These are phyloP conservation scores for Skeletonema costatum DNA, from an alignment of 108 stramenopile species.

Conservation along the genomic window DNA sequence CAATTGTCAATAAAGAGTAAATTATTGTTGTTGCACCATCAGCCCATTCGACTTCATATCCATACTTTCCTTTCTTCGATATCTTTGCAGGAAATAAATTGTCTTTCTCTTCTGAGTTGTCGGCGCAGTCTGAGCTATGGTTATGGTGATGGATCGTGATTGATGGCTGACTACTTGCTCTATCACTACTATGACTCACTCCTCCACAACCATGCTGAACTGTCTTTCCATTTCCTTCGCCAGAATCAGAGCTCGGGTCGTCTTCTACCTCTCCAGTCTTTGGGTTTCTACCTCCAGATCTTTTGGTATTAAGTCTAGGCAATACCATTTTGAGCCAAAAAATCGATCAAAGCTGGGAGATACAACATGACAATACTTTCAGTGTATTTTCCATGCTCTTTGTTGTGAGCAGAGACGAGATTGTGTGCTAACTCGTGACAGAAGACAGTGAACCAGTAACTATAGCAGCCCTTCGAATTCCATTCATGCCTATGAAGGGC, in stretches of 20 bases:
- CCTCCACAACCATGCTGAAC: no score
- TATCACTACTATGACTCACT: background rate
- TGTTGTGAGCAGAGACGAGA: slow-evolving; percentile 69
- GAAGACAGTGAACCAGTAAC: slow-evolving; percentile 68
- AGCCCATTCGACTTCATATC: slow-evolving; percentile 83
- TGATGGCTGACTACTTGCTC: slow-evolving; percentile 12
- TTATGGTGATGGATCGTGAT: slow-evolving; percentile 25
- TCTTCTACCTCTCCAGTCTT: slow-evolving; percentile 63
- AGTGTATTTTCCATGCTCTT: slow-evolving; percentile 66
- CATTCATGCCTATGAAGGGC: slow-evolving; percentile 47
- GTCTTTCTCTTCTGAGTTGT: background rate
- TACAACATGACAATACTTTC: slow-evolving; percentile 56
- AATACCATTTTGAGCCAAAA: slow-evolving; percentile 18
- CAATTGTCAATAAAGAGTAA: slow-evolving; percentile 71
- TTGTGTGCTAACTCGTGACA: slow-evolving; percentile 80
- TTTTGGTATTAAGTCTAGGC: slow-evolving; percentile 35
- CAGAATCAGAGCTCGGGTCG: background rate
- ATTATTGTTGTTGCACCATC: slow-evolving; percentile 82
- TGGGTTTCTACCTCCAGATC: slow-evolving; percentile 67
- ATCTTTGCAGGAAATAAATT: slow-evolving; percentile 14
- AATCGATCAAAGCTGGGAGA: slow-evolving; percentile 45
- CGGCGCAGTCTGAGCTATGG: slow-evolving; percentile 18
- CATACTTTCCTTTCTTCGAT: slow-evolving; percentile 78
- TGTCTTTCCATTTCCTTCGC: no score
- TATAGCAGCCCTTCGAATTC: slow-evolving; percentile 55